Evolutionary conservation across 768 basidiomycete genomes (phyloP), one percentile per base, ranked within the genome.

Genomic region (Hemileccinum impolitum): DNA sequence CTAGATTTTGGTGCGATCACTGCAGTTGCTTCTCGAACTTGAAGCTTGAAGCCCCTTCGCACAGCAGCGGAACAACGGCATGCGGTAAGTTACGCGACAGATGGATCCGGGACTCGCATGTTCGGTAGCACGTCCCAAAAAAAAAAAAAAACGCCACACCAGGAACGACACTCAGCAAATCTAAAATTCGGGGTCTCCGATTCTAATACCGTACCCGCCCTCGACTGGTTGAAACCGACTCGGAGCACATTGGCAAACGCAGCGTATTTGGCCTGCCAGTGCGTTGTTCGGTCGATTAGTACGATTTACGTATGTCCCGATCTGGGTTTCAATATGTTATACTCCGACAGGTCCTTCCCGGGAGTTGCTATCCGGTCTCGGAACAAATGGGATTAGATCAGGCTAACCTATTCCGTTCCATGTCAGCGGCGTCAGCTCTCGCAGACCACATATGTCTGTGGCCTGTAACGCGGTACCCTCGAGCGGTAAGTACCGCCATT

Each of bases 331-430:
- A 32, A 51, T 31, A 35, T 34, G 61, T 47, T 3, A 35, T n/a
- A 46, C 50, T 51, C 53, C 59, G 61, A 14, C 59, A 53, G 55
- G 52, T 47, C 55, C 51, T 50, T 44, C 25, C n/a, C 61, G 56
- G 56, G 56, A 60, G 64, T 66, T 66, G 64, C 64, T 65, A 68
- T 37, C 66, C 66, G 58, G 44, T 32, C 49, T 53, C 65, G 54
- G 61, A 61, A 67, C 50, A 46, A 58, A 52, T 54, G 45, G 52
- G 51, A 50, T 35, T 21, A 21, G 47, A 40, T 25, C 40, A 41
- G 21, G 50, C 51, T 52, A 57, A 31, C 66, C 51, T 52, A 66
- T 66, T 57, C 53, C 51, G 64, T 56, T 59, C 54, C 56, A 62
- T 62, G 61, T 62, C 62, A 62, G 61, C 61, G 61, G 62, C 60